phyloP scores from a whole-genome alignment of 345 rosid genomes.

The Hibiscus mutabilis region DNA sequence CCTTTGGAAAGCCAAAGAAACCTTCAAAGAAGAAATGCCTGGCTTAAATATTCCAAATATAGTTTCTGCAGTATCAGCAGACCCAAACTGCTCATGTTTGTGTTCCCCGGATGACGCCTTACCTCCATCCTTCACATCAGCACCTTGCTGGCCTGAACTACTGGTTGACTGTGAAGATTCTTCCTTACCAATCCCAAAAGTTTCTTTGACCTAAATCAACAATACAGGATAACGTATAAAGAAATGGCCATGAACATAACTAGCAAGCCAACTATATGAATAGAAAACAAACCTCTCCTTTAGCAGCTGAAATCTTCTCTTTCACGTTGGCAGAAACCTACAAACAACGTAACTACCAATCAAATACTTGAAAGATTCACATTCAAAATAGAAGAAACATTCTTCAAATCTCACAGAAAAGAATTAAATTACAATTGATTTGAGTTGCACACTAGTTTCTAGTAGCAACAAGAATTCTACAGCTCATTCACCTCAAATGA shows the following conservation, averaged over 20 bases:
- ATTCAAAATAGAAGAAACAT: background rate
- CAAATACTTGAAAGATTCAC: background rate
- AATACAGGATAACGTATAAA: background rate
- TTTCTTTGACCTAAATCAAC: slow-evolving; percentile 65
- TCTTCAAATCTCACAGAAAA: background rate
- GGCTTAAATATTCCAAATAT: slow-evolving; percentile 65
- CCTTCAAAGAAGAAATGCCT: slow-evolving; percentile 53
- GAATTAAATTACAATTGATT: background rate
- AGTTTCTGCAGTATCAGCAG: slow-evolving; percentile 41
- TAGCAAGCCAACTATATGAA: slow-evolving; percentile 7
- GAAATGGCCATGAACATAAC: background rate
- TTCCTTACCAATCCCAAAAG: slow-evolving; percentile 48
- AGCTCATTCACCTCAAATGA: background rate
- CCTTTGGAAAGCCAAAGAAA: slow-evolving; percentile 51
- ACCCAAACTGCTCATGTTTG: slow-evolving; percentile 35
- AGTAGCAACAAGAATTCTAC: background rate
- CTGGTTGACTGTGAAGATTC: slow-evolving; percentile 36
- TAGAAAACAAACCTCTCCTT: slow-evolving; percentile 59
- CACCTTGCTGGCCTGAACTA: slow-evolving; percentile 36
- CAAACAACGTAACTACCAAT: slow-evolving; percentile 9
- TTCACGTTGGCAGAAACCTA: slow-evolving; percentile 77
- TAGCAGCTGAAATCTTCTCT: slow-evolving; percentile 74
- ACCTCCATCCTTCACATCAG: slow-evolving; percentile 25
- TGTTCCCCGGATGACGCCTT: slow-evolving; percentile 43
- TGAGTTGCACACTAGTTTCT: background rate